These are phyloP conservation scores for Trichoderma sp. DNA, from an alignment of 2,329 filamentous ascomycete genomes.

Conservation along the genomic window DNA sequence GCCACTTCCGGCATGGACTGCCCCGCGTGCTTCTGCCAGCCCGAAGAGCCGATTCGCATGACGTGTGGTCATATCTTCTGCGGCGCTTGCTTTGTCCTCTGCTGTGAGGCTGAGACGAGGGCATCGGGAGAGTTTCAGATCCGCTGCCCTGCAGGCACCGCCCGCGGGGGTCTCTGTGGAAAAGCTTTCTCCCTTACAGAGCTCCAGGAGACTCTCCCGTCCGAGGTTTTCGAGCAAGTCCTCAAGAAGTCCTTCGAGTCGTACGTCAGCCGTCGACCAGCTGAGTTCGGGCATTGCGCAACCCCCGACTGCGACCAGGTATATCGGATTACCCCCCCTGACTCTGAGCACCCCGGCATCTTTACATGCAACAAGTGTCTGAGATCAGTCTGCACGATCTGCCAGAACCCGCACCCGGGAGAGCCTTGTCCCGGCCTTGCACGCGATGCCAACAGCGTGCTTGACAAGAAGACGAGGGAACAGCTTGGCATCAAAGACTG, in stretches of 20 bases:
- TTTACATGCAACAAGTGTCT: conserved; percentile 46
- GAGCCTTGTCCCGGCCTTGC: conserved; percentile 37
- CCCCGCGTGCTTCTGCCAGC: conserved; percentile 43
- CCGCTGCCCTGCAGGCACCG: neutral
- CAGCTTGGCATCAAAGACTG: conserved; percentile 46
- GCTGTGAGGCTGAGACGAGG: conserved; percentile 13
- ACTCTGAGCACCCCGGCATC: conserved; percentile 10
- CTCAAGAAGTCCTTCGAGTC: conserved; percentile 43
- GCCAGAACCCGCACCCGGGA: conserved; percentile 40
- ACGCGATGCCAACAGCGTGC: conserved; percentile 33
- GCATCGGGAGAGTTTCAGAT: conserved; percentile 15
- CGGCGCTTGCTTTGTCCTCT: conserved; percentile 44
- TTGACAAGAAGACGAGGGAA: conserved; percentile 38
- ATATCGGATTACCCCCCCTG: conserved; percentile 40
- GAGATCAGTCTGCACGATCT: conserved; percentile 41
- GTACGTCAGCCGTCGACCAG: conserved; percentile 40
- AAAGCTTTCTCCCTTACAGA: neutral
- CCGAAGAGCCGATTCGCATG: conserved; percentile 42
- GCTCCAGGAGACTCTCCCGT: conserved; percentile 12
- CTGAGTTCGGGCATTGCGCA: conserved; percentile 45
- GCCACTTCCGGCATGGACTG: conserved; percentile 31
- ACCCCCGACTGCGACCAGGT: conserved; percentile 49
- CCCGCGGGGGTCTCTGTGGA: neutral
- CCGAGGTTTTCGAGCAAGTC: conserved; percentile 29
- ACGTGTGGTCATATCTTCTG: conserved; percentile 49